Evolutionary conservation across 352 stramenopile genomes (phyloP), one percentile per base, ranked within the genome.

Genomic region (Proteromonas lacertae): DNA sequence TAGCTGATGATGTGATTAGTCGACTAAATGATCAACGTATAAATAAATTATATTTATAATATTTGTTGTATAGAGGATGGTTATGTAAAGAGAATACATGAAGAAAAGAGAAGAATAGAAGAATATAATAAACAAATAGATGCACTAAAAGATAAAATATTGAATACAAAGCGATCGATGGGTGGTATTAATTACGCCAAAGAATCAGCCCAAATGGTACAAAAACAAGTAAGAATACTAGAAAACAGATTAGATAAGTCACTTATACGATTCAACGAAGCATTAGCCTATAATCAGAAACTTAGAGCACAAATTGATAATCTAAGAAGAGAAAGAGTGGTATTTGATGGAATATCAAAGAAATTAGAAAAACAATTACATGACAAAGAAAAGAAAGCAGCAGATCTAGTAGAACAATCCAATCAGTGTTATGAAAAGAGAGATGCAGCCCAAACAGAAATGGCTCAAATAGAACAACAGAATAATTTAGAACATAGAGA

Each of bases 191-290:
- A 92, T 53, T 78, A 77, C 3, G 66, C 74, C 4, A 66, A 73
- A 25, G 77, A 93, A 50, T 92, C 89, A 52, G 65, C 89, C 39
- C 59, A 77, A 47, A 78, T 87, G 57, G 62, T 92, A 19, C 62
- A 74, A 49, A 93, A 92, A 53, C 76, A 91, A 57, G 87, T 90
- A 32, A 61, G 62, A 25, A 87, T 91, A 34, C 53, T 93, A n/a
- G 80, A 93, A 46, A 90, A 89, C 52, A 62, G 73, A 0, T 57
- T 93, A 26, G 77, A 93, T 55, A 89, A 92, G 55, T 78, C 76
- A 19, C 55, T 92, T 12, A 55, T 90, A 22, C 92, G 91, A 50
- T 92, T 91, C 41, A 93, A 93, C 50, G 75, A 92, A 46, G 67
- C 67, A 29, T 59, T 92, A 5, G 68, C 71, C 10, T 54, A 74